phyloP scores from a whole-genome alignment of 2,329 filamentous ascomycete genomes.

The Botrytis cinerea region DNA sequence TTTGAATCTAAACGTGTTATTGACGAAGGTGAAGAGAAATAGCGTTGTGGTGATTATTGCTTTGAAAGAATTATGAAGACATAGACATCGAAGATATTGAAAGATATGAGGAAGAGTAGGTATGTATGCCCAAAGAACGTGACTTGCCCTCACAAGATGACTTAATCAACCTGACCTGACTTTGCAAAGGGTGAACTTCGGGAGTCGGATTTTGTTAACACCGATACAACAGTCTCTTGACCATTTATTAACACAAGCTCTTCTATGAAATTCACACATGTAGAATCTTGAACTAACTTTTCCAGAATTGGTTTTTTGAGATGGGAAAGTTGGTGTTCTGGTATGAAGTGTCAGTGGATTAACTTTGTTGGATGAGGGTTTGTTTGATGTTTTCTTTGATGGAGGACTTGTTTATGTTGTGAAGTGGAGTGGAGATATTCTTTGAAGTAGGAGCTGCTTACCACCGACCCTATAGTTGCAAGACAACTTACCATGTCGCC shows the following conservation, averaged over 20 bases:
- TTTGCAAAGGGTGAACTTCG: background rate
- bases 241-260: background rate
- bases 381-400: background rate
- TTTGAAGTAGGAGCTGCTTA: background rate
- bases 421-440: background rate
- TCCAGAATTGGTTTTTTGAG: background rate
- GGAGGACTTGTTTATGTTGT: too few species aligned
- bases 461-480: background rate
- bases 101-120: background rate
- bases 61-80: accelerated
- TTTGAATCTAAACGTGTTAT: background rate
- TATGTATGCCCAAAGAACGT: background rate
- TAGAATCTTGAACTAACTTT: background rate
- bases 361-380: background rate
- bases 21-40: background rate
- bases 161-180: background rate
- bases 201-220: background rate
- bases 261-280: background rate
- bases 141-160: background rate
- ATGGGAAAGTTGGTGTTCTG: background rate
- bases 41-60: accelerated
- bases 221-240: background rate
- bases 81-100: background rate
- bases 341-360: background rate
- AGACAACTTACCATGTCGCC: background rate